Evolutionary conservation across 805 yeast species (phyloP), one percentile per base, ranked within the genome.

Genomic region (Barnettozyma californica): DNA sequence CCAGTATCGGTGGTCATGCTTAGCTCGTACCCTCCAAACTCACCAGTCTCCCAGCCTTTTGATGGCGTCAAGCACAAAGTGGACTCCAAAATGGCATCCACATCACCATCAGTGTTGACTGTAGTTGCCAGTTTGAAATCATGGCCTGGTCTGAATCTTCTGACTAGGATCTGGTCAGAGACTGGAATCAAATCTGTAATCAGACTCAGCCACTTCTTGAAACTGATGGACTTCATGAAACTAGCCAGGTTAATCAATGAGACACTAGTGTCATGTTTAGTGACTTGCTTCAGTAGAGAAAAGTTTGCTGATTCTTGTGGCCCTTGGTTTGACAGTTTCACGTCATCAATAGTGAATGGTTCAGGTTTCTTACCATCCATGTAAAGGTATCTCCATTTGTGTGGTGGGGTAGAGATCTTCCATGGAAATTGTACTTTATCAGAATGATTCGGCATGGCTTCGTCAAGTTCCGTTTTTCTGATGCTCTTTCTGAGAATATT

Each of bases 81-180:
- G 3, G 90, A 94, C 60, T 92, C 98, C 18, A 92, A 64, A 1
- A 80, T 62, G 2, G 79, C 77, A 55, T 63, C 56, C 54, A 56
- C 29, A 4, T 40, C 46, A 13, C 46, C 26, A 14, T 79, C 67
- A 2, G 74, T 70, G 25, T 67, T 67, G 11, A 72, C 68, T 0
- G 77, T 68, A 1, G 98, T 87, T 0, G 99, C 99, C 41, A 94
- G 69, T 3, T 92, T 91, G 66, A 87, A 94, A 65, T 94, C 99
- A 26, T 80, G 83, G 3, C 98, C 99, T 1, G 97, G 99, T 58
- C 99, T 79, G 69, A 94, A 94, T 53, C 97, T 74, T 60, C 99
- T 77, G 8, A 87, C 77, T 23, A 91, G 62, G 1, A 86, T 69
- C 55, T 84, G 87, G 53, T 85, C 87, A 43, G 83, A 76, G 3